phyloP scores from a whole-genome alignment of 495 filamentous ascomycete species.

The Penicillium silybi region DNA sequence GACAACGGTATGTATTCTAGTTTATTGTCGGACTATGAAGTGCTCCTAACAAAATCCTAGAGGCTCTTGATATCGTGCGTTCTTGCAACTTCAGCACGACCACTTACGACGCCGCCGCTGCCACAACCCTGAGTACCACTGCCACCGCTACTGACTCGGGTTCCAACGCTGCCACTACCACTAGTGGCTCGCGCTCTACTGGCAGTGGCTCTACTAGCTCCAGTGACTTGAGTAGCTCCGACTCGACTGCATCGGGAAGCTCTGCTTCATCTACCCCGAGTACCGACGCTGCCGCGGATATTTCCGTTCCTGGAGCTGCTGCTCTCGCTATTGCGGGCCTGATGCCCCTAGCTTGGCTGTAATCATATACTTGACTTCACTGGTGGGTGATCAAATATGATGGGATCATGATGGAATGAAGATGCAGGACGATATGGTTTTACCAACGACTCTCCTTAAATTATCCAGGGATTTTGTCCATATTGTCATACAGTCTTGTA shows the following conservation, averaged over 20 bases:
- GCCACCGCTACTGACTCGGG: slow-evolving; percentile 9
- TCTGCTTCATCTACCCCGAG: slow-evolving; percentile 13
- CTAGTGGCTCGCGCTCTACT: background rate
- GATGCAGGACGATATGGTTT: background rate
- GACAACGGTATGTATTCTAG: slow-evolving; percentile 15
- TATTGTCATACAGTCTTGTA: background rate
- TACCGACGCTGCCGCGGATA: slow-evolving; percentile 16
- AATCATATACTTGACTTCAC: background rate
- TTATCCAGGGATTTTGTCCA: background rate
- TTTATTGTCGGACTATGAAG: background rate
- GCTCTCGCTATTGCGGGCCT: slow-evolving; percentile 20
- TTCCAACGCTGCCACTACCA: background rate
- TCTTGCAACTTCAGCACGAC: slow-evolving; percentile 31
- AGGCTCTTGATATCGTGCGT: slow-evolving; percentile 33
- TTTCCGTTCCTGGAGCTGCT: slow-evolving; percentile 12
- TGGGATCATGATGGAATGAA: background rate
- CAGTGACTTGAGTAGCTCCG: background rate
- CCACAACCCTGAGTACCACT: slow-evolving; percentile 11
- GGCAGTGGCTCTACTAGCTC: background rate
- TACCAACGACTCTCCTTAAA: slow-evolving; percentile 8
- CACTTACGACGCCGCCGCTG: slow-evolving; percentile 24
- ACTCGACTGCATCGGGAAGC: slow-evolving; percentile 3
- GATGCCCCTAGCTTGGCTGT: slow-evolving; percentile 27
- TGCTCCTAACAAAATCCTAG: slow-evolving; percentile 12
- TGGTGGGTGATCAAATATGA: background rate